Conservation (phyloP, 495 filamentous ascomycete species). For the Aspergillus ostianus region DNA sequence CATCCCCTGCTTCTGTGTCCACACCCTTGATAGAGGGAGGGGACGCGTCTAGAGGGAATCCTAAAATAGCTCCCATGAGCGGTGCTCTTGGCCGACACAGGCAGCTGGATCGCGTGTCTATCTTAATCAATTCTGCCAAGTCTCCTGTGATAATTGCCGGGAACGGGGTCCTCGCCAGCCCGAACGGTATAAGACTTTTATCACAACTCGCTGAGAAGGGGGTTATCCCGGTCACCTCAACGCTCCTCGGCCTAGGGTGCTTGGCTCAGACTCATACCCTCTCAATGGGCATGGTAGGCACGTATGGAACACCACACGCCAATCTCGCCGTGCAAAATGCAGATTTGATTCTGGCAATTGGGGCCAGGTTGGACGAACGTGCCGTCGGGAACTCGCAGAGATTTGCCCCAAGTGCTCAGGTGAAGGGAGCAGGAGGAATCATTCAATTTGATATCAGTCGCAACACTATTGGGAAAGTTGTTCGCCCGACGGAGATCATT, state of each 20-base stretch:
- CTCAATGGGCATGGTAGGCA: constrained; percentile 62
- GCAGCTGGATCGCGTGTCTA: constrained; percentile 51
- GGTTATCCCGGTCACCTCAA: constrained; percentile 32
- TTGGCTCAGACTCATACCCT: constrained; percentile 59
- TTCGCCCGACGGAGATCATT: constrained; percentile 59
- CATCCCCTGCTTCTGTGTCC: constrained; percentile 45
- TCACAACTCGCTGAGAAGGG: too few relatives aligned
- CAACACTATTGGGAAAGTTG: constrained; percentile 64
- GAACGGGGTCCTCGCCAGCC: constrained; percentile 48
- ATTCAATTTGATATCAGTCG: constrained; percentile 65
- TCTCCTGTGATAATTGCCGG: constrained; percentile 64
- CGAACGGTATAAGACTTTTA: too few relatives aligned
- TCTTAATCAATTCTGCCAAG: constrained; percentile 56
- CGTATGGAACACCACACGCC: constrained; percentile 63
- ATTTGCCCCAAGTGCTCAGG: constrained; percentile 57
- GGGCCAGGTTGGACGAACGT: constrained; percentile 62
- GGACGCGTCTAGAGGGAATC: background rate
- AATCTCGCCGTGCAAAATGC: constrained; percentile 65
- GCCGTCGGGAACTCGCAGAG: constrained; percentile 53
- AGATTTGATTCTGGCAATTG: constrained; percentile 60
- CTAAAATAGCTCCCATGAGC: too few relatives aligned
- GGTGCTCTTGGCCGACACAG: constrained; percentile 45
- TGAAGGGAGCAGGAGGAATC: constrained; percentile 57
- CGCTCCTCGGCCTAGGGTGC: constrained; percentile 63
- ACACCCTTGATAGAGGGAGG: constrained; percentile 14